Conservation (phyloP, 345 rosid species). For the Eucalyptus polybractea region DNA sequence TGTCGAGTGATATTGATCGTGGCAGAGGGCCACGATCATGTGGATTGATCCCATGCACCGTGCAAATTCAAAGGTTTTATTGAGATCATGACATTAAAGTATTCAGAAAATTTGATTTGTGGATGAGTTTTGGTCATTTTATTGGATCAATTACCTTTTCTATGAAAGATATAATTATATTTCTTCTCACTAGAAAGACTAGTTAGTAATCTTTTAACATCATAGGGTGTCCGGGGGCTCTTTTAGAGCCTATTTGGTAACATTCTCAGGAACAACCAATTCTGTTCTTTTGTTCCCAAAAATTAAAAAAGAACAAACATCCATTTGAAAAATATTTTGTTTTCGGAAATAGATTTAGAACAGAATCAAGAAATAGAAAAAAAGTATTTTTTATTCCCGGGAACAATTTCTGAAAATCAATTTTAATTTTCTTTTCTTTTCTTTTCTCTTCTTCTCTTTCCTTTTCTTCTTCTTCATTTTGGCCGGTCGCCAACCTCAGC, state of each 20-base stretch:
- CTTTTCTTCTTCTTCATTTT: too few species aligned
- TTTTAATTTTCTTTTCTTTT: too few species aligned
- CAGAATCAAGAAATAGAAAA: too few species aligned
- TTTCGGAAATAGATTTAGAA: too few species aligned
- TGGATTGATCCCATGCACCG: fast-evolving
- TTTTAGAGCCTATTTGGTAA: too few species aligned
- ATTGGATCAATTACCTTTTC: not conserved
- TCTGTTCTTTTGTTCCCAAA: fast-evolving
- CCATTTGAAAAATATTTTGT: too few species aligned
- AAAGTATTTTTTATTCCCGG: fast-evolving
- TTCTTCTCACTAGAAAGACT: not conserved
- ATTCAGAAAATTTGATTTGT: too few species aligned
- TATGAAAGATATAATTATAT: not conserved
- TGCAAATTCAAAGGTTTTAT: not conserved
- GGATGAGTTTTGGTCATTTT: not conserved
- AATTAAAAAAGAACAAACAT: too few species aligned
- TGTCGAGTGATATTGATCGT: fast-evolving
- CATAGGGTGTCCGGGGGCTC: not conserved
- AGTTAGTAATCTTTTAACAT: not conserved
- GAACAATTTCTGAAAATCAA: too few species aligned
- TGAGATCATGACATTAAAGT: not conserved
- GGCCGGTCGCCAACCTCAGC: too few species aligned
- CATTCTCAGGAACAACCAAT: fast-evolving
- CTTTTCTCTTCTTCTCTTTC: too few species aligned
- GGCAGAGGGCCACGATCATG: too few species aligned